Percentiles rank a stretch among this genome's conserved stretches.
These are phyloP conservation scores for Lactarius sp. DNA, from an alignment of 768 basidiomycete species.

Conservation along the genomic window DNA sequence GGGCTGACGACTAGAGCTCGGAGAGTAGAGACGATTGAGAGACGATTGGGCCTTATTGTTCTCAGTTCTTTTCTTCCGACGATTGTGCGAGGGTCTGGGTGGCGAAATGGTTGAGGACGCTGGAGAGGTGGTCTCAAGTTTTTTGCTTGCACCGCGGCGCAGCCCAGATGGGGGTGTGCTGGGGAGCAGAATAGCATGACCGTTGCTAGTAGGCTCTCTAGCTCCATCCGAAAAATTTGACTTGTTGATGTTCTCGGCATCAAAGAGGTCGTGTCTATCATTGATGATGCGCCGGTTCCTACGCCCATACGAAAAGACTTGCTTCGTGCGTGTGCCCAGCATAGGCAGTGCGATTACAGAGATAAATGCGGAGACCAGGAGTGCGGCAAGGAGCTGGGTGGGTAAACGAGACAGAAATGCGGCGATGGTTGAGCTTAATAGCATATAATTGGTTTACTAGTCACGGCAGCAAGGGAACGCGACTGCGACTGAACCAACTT, in stretches of 20 bases:
- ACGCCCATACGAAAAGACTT: constrained; percentile 61
- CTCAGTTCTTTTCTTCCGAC: constrained; percentile 23
- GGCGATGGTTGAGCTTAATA: background rate
- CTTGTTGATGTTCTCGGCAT: constrained; percentile 6
- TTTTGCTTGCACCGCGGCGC: background rate
- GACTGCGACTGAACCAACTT: background rate
- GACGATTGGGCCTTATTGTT: constrained; percentile 5
- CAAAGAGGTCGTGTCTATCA: constrained; percentile 29
- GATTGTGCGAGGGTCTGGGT: constrained; percentile 15
- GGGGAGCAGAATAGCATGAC: background rate
- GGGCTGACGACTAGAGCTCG: constrained; percentile 35
- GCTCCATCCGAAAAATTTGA: background rate
- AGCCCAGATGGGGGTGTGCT: constrained; percentile 1
- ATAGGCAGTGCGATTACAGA: constrained; percentile 32
- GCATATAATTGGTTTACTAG: background rate
- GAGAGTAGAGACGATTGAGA: background rate
- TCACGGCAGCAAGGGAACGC: too few species aligned
- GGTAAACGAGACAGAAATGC: background rate
- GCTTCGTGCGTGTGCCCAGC: constrained; percentile 59
- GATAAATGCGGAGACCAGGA: background rate
- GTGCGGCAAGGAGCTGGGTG: background rate
- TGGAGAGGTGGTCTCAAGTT: background rate
- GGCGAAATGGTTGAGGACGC: constrained; percentile 12
- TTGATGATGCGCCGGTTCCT: constrained; percentile 57
- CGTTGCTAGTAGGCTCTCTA: background rate